Evolutionary conservation across 768 basidiomycete species (phyloP).

Genomic region (Russula ochroleuca): DNA sequence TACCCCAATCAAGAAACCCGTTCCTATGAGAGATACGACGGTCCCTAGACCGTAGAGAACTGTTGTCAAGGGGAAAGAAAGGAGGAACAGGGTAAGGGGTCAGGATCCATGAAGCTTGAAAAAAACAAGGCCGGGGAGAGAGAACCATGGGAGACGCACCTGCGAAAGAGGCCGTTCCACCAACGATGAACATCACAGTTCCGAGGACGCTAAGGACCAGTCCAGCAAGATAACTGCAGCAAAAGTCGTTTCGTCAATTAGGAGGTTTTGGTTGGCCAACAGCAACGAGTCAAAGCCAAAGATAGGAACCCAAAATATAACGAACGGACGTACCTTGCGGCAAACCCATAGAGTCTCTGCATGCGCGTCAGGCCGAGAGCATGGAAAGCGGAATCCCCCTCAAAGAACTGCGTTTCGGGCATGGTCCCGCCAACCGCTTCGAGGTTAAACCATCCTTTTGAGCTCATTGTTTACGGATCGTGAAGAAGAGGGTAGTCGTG

Average conservation of each 20-base stretch:
- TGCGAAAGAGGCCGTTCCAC: slow-evolving; percentile 64
- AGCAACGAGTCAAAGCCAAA: not conserved
- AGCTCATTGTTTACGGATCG: slow-evolving; percentile 43
- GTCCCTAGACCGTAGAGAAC: slow-evolving; percentile 83
- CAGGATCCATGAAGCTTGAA: not conserved
- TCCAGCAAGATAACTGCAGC: slow-evolving; percentile 62
- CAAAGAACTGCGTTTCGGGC: slow-evolving; percentile 79
- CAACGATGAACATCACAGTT: slow-evolving; percentile 70
- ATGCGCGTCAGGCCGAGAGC: slow-evolving; percentile 73
- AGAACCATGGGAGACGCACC: slow-evolving; percentile 44
- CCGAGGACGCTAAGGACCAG: slow-evolving; percentile 80
- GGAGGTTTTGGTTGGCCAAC: not conserved
- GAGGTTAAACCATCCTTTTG: slow-evolving; percentile 84
- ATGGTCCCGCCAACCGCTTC: slow-evolving; percentile 58
- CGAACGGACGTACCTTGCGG: slow-evolving; percentile 59
- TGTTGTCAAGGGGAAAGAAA: slow-evolving; percentile 33
- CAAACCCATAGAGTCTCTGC: slow-evolving; percentile 82
- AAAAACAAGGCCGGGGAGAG: not conserved
- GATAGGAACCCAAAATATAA: not conserved
- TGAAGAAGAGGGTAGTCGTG: slow-evolving; percentile 2
- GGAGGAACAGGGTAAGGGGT: not conserved
- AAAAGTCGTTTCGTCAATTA: not conserved
- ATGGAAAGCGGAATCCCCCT: slow-evolving; percentile 85
- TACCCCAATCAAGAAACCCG: slow-evolving; percentile 88
- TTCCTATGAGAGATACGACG: slow-evolving; percentile 76